These are phyloP conservation scores for Euryodendron excelsum DNA, from an alignment of 148 eudicot genomes.

Conservation along the genomic window DNA sequence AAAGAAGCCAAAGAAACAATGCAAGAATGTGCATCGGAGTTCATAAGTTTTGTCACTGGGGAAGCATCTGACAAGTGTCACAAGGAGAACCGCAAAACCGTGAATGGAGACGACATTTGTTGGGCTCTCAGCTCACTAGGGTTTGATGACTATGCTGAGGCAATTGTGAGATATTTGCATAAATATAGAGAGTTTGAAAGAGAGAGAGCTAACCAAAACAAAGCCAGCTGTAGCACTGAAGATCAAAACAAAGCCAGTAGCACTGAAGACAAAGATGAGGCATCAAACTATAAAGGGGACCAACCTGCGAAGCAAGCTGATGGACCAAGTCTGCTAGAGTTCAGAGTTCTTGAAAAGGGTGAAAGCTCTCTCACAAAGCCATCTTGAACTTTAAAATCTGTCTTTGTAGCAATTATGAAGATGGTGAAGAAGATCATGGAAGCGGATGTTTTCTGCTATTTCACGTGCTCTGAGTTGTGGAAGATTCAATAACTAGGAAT, in stretches of 20 bases:
- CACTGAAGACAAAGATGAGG: conserved; percentile 5
- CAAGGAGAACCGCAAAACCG: conserved; percentile 62
- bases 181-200: conserved; percentile 45
- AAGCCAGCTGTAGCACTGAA: background rate
- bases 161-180: conserved; percentile 37
- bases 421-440: background rate
- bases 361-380: conserved; percentile 15
- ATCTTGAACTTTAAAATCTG: background rate
- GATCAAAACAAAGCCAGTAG: conserved; percentile 12
- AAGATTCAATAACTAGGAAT: background rate
- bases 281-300: background rate
- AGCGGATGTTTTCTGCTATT: background rate
- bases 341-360: conserved; percentile 13
- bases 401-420: background rate
- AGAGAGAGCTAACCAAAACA: conserved; percentile 30
- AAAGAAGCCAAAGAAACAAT: conserved; percentile 55
- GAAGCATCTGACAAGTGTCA: conserved; percentile 66
- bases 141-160: conserved; percentile 51
- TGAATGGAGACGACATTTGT: conserved; percentile 53
- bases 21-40: conserved; percentile 62
- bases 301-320: background rate
- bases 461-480: background rate
- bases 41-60: conserved; percentile 56
- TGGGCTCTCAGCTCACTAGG: conserved; percentile 65
- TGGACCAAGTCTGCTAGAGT: conserved; percentile 10